Base-by-base conservation (phyloP, 2,329 filamentous ascomycete genomes). In the Chaetomiaceae sp. region DNA sequence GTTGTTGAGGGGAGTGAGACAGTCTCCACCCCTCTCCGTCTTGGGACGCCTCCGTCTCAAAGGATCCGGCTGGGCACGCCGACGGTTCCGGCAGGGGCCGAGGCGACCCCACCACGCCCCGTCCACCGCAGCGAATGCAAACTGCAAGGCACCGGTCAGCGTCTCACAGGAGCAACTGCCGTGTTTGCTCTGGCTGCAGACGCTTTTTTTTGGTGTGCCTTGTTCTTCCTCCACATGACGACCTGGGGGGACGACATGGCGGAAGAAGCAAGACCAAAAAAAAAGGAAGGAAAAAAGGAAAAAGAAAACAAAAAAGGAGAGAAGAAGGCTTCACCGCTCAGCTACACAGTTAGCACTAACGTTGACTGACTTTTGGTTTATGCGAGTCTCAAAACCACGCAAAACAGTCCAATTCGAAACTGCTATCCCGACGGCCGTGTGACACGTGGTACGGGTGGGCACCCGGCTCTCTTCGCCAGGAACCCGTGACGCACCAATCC, bases 401-500 rank as follows among this genome's bases (percentile, higher is more conserved):
- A 50, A 40, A 38, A 5, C 25, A 31, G 20, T 17, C 34, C 48
- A 23, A 27, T 44, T 37, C 37, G 30, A 27, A 25, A 30, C 40
- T 45, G n/a, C n/a, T 33, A 37, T 64, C 27, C 60, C 60, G 62
- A 62, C 61, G 50, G 54, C 50, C 41, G 55, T 27, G 47, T 60
- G 60, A 62, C 60, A 62, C 60, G 60, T 62, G 59, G 60, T 59
- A 41, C 38, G 40, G 53, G 50, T 54, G 51, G 48, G 49, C 51
- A 41, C 48, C 40, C 25, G 44, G 43, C 25, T 43, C 25, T 37
- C 33, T n/a, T 44, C 27, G 10, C 31, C 27, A 27, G 20, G 31
- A 34, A 30, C 44, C 43, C 44, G 31, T 50, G 43, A 40, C 34
- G 40, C 46, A 27, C 41, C 25, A 48, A 44, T 40, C 37, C 39